phyloP scores from a whole-genome alignment of 176 grass and related monocot genomes.

The Eleusine indica region DNA sequence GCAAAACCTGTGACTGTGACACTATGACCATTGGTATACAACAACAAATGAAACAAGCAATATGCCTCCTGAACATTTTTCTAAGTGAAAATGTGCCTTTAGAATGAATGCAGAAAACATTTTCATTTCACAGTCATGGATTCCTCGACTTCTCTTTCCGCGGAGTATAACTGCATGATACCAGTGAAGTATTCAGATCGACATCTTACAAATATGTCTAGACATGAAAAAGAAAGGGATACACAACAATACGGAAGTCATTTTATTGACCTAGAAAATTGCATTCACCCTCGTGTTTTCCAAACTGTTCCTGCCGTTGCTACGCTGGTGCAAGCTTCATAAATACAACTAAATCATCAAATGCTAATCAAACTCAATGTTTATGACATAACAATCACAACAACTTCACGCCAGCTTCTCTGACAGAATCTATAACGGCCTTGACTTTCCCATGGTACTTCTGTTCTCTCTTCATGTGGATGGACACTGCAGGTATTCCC shows the following conservation, averaged over 20 bases:
- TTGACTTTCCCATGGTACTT: constrained; percentile 89
- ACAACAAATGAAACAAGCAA: too few species aligned
- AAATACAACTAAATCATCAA: neutral
- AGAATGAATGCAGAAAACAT: neutral
- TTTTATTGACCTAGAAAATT: constrained; percentile 37
- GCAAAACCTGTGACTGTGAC: too few species aligned
- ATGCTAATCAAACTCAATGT: neutral
- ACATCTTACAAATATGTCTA: neutral
- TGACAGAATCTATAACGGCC: constrained; percentile 71
- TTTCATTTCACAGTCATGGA: neutral
- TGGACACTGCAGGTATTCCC: constrained; percentile 79
- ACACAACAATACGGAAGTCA: neutral
- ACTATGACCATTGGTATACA: too few species aligned
- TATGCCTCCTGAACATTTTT: too few species aligned
- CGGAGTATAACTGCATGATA: neutral
- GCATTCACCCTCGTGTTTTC: neutral
- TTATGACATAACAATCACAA: constrained; percentile 55
- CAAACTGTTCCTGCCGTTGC: neutral
- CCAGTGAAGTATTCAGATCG: neutral
- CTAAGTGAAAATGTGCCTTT: too few species aligned
- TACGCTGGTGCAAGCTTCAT: neutral
- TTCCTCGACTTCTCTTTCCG: neutral
- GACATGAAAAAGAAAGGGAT: neutral
- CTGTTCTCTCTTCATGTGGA: constrained; percentile 76
- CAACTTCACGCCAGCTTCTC: constrained; percentile 74